Evolutionary conservation across 1,284 basidiomycete genomes (phyloP), one percentile per base, ranked within the genome.

Genomic region (Ceratobasidium sp.): DNA sequence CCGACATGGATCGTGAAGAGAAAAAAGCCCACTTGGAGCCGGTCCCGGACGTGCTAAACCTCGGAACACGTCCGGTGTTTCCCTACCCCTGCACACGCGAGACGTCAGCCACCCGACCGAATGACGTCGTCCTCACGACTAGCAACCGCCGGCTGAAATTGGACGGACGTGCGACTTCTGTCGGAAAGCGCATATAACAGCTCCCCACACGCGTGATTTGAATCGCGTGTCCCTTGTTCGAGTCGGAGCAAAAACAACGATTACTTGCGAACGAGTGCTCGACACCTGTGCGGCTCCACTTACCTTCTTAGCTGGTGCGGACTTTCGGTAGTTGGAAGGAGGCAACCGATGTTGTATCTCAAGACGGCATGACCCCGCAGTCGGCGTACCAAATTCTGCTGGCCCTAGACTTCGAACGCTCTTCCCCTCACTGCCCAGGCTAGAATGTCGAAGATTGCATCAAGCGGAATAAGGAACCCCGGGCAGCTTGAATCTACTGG

Each of bases 281-380:
- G 60, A 63, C 60, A 63, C 60, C 60, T 63, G 60, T 63, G 60
- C 28, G 2, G 58, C 60, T 63, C 60, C 60, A 63, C 60, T 63
- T 63, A 20, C 53, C 26, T 33, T 33, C 42, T 53, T 53, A 4
- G 33, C 4, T 33, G 33, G 33, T 33, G 15, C 51, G 44, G 46
- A 67, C n/a, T 49, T 49, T 44, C 23, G 40, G 64, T 23, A 26
- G 40, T 33, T 33, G 33, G 33, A 33, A 33, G 64, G 66, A n/a
- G 66, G 66, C 66, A 39, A 15, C n/a, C 49, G 20, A 49, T 23
- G 46, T 53, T 33, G 33, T 33, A 33, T 46, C 61, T 49, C 23
- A 53, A 68, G 66, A 26, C n/a, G 46, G 66, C 39, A 68, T 6
- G n/a, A n/a, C 13, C 64, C 64, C 42, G 23, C 66, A 23, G 23